These are phyloP conservation scores for Cladosporium oxysporum DNA, from an alignment of 2,329 filamentous ascomycete species.

Conservation along the genomic window DNA sequence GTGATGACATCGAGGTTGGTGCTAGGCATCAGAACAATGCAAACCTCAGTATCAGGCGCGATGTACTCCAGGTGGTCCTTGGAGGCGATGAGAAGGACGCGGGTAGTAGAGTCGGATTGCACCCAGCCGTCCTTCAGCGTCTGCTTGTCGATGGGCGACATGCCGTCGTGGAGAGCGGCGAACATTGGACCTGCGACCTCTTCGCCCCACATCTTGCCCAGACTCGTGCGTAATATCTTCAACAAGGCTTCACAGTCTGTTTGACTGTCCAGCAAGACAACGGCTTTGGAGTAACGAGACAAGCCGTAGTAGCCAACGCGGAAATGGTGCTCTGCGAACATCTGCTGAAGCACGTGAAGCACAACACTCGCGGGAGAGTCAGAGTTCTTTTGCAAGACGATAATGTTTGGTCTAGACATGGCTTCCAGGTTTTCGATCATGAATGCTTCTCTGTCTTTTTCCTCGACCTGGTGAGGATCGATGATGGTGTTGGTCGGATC, in stretches of 20 bases:
- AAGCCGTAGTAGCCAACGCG: constrained; percentile 15
- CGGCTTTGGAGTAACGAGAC: constrained; percentile 11
- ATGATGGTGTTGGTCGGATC: constrained; percentile 15
- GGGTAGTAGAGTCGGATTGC: not conserved
- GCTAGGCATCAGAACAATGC: constrained; percentile 10
- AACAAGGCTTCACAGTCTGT: not conserved
- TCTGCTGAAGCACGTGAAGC: constrained; percentile 10
- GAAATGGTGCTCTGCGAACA: constrained; percentile 16
- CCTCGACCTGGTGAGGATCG: constrained; percentile 7
- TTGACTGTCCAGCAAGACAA: constrained; percentile 1
- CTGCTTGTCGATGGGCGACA: constrained; percentile 8
- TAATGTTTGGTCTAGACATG: constrained; percentile 9
- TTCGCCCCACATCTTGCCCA: constrained; percentile 8
- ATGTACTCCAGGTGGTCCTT: constrained; percentile 13
- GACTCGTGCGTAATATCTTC: not conserved
- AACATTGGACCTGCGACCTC: not conserved
- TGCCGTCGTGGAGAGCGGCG: constrained; percentile 10
- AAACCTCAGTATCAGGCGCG: constrained; percentile 12
- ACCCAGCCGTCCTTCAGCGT: constrained; percentile 12
- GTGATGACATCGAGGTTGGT: constrained; percentile 10
- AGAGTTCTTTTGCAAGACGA: constrained; percentile 8
- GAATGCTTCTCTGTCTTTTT: constrained; percentile 10
- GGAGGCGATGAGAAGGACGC: constrained; percentile 4
- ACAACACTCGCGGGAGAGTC: constrained; percentile 13
- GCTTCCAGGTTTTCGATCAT: constrained; percentile 9